These are phyloP conservation scores for Cryphonectria naterciae DNA, from an alignment of 2,329 filamentous ascomycete species.

Conservation along the genomic window DNA sequence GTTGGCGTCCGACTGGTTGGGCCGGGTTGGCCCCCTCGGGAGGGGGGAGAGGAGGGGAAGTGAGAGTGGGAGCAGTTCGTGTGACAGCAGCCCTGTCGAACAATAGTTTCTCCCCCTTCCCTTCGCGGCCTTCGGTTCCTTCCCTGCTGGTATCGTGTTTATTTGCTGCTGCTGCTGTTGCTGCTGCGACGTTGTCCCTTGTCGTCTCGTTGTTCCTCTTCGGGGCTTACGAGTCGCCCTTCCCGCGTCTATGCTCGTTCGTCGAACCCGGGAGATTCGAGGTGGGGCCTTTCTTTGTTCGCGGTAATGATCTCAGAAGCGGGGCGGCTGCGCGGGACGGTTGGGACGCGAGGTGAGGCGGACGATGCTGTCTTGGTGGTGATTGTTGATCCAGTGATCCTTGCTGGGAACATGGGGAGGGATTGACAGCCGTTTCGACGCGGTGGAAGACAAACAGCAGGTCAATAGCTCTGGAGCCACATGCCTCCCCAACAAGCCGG, in stretches of 20 bases:
- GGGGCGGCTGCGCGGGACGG: slow-evolving; percentile 17
- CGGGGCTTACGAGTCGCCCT: not conserved
- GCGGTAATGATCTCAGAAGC: slow-evolving; percentile 27
- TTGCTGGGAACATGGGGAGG: not conserved
- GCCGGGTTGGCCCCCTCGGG: slow-evolving; percentile 7
- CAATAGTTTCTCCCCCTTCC: not conserved
- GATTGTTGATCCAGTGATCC: not conserved
- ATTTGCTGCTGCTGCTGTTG: not conserved
- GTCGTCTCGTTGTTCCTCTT: not conserved
- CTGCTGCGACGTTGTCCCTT: not conserved
- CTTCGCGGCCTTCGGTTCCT: not conserved
- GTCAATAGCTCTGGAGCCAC: slow-evolving; percentile 1
- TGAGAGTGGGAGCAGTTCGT: slow-evolving; percentile 4
- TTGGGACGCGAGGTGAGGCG: not conserved
- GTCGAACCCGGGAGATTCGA: slow-evolving; percentile 14
- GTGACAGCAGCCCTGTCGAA: slow-evolving; percentile 10
- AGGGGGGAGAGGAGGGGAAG: not conserved
- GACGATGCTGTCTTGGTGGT: not conserved
- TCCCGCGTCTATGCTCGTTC: slow-evolving; percentile 7
- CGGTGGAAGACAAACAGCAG: not conserved
- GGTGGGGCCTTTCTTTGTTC: slow-evolving; percentile 11
- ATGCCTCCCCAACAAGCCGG: not conserved
- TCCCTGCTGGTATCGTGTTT: not conserved
- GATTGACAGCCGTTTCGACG: not conserved
- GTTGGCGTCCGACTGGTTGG: slow-evolving; percentile 14